A percentile compares a stretch with the other conserved stretches of the same genome.
These are phyloP conservation scores for Thymus quinquecostatus DNA, from an alignment of 257 asterid genomes.

Conservation along the genomic window DNA sequence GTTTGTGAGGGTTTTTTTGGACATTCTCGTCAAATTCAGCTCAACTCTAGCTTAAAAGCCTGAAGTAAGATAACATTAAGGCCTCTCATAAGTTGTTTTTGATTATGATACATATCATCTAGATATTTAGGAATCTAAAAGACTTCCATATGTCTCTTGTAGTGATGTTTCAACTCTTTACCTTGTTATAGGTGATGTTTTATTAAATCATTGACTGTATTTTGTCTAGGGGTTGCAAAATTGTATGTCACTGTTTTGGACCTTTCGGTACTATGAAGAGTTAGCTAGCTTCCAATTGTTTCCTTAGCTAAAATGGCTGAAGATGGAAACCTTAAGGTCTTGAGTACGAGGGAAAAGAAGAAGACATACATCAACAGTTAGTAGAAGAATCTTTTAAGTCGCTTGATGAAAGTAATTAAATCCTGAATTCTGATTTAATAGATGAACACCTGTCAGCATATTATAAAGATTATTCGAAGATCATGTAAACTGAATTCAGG, in stretches of 20 bases:
- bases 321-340: slow-evolving; percentile 4
- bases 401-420: neutral
- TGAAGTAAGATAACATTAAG: too few species aligned
- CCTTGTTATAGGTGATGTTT: neutral
- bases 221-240: slow-evolving; percentile 5
- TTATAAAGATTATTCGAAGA: neutral
- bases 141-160: neutral
- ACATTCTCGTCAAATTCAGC: too few species aligned
- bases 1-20: too few species aligned
- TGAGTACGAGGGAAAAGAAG: neutral
- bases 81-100: too few species aligned
- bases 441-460: neutral
- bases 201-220: neutral
- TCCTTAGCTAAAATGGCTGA: neutral
- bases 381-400: neutral
- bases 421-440: neutral
- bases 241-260: neutral
- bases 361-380: neutral
- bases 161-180: neutral
- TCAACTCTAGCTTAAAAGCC: too few species aligned
- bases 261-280: neutral
- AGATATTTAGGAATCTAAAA: neutral
- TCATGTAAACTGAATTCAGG: neutral
- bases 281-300: neutral
- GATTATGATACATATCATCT: too few species aligned